A percentile compares a stretch with the other conserved stretches of the same genome.
These are phyloP conservation scores for Tilletia walkeri DNA, from an alignment of 1,284 basidiomycete genomes.

Conservation along the genomic window DNA sequence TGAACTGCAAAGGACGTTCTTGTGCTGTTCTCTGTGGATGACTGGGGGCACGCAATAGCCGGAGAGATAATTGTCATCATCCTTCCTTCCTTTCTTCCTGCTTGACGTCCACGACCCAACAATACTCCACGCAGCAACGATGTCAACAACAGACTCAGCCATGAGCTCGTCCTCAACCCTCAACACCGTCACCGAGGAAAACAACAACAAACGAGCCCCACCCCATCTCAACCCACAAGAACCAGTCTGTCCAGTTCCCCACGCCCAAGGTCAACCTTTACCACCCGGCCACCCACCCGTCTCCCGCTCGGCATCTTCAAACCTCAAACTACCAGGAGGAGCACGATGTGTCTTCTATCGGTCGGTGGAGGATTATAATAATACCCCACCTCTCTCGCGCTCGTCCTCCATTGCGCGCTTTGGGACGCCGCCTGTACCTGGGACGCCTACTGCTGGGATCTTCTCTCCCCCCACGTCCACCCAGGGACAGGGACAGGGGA, in stretches of 20 bases:
- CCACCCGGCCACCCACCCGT: slow-evolving; percentile 54
- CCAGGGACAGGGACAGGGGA: slow-evolving; percentile 25
- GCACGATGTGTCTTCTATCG: slow-evolving; percentile 52
- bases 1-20: no score
- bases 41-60: no score
- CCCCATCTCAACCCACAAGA: slow-evolving; percentile 17
- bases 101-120: not conserved
- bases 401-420: slow-evolving; percentile 27
- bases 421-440: slow-evolving; percentile 22
- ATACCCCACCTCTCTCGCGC: slow-evolving; percentile 43
- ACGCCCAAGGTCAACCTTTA: slow-evolving; percentile 47
- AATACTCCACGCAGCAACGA: not conserved
- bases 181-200: not conserved
- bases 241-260: slow-evolving; percentile 47
- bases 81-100: not conserved
- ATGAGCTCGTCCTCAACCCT: not conserved
- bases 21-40: no score
- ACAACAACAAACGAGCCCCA: not conserved
- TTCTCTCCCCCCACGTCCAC: no score
- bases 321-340: slow-evolving; percentile 45
- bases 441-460: no score
- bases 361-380: slow-evolving; percentile 41
- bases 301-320: slow-evolving; percentile 30
- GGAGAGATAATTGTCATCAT: not conserved
- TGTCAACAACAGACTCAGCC: not conserved